Evolutionary conservation across 164 flowering plant genomes (phyloP), one percentile per base, ranked within the genome.

Genomic region (Euptelea pleiosperma): DNA sequence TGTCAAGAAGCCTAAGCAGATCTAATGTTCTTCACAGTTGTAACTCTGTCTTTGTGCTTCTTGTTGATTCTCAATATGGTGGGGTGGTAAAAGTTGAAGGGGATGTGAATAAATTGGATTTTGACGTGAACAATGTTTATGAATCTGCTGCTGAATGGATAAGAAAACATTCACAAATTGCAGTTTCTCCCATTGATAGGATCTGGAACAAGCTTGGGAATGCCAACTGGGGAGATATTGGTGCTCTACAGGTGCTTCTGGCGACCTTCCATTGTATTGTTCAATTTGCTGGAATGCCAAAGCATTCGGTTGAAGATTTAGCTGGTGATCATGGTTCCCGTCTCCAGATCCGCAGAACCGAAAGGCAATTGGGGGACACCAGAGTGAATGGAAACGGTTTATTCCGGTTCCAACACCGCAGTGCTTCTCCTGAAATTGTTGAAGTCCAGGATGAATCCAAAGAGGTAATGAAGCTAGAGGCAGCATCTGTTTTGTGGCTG

Each of bases 121-220:
- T 76, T 61, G 84, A 86, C 71, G 63, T 79, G 46, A 77, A 70
- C 70, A 69, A 82, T 67, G 75, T 82, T 24, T 89, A 91, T 65
- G 79, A 71, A 35, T 82, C 74, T 61, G 86, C 85, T 31, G 82
- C 87, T 10, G 89, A 83, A 44, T 91, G 98, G 98, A 70, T 91
- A 8, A 77, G 57, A 64, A 64, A 52, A 9, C 86, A 86, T 74
- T 73, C 84, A 11, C 69, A 56, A 34, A 55, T 91, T 53, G 19
- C 78, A 2, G 82, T 89, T 30, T 83, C 98, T 41, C 84, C 88
- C 0, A 63, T 85, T 47, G 90, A 87, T 60, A 76, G 84, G 55
- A 77, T 91, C 34, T 91, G 98, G 96, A 91, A 86, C 79, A 85
- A 89, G 74, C 87, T 91, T 50, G 98, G 98, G 52, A 91, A 87